These are phyloP conservation scores for Apiospora koreana DNA, from an alignment of 2,329 filamentous ascomycete species.

Conservation along the genomic window DNA sequence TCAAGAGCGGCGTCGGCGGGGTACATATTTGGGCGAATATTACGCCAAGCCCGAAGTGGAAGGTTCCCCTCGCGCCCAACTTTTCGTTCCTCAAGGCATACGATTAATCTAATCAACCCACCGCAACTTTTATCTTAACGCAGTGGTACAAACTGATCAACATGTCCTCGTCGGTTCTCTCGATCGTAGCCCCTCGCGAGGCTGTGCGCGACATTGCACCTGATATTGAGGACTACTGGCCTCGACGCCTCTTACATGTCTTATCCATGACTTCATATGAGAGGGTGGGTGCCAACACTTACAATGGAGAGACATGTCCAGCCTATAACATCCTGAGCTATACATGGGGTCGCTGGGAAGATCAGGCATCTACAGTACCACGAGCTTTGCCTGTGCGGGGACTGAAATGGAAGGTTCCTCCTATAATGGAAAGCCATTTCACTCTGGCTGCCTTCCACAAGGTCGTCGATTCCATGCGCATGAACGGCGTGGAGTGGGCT, in stretches of 20 bases:
- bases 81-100: too few species aligned
- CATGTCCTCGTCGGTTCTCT: too few species aligned
- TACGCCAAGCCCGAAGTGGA: too few species aligned
- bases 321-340: conserved; percentile 12
- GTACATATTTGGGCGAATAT: too few species aligned
- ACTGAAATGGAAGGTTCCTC: conserved; percentile 3
- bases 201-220: too few species aligned
- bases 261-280: conserved; percentile 3
- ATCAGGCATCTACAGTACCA: too few species aligned
- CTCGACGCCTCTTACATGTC: conserved; percentile 10
- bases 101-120: too few species aligned
- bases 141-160: too few species aligned
- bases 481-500: neutral
- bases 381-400: neutral
- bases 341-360: conserved; percentile 12
- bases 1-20: too few species aligned
- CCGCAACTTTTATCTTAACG: too few species aligned
- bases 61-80: too few species aligned
- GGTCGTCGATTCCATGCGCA: neutral
- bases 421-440: neutral
- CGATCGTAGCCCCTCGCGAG: too few species aligned
- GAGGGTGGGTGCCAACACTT: conserved; percentile 5
- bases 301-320: neutral
- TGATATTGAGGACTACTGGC: neutral
- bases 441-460: neutral